Percentiles rank a stretch among this genome's conserved stretches.
phyloP scores from a whole-genome alignment of 2,329 filamentous ascomycete species.

The Tetracladium maxilliforme region DNA sequence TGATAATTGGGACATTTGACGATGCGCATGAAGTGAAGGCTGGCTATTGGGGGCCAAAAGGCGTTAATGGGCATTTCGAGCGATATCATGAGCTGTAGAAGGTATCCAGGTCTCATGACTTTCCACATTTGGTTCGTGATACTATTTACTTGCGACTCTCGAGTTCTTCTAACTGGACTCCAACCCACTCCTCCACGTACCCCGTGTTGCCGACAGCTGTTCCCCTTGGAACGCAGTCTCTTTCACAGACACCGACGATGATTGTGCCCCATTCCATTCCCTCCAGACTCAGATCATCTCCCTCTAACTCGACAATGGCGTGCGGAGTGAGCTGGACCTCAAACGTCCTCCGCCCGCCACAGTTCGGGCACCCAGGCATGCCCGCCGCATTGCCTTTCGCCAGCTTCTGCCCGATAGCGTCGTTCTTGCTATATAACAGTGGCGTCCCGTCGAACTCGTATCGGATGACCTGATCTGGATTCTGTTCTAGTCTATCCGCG shows the following conservation, averaged over 20 bases:
- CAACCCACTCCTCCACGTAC: slow-evolving; percentile 92
- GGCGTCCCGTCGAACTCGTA: slow-evolving; percentile 65
- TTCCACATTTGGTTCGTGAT: too few species aligned
- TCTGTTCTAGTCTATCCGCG: slow-evolving; percentile 62
- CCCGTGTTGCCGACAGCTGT: slow-evolving; percentile 48
- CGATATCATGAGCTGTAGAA: too few species aligned
- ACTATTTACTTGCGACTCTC: neutral
- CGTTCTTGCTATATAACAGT: slow-evolving; percentile 67
- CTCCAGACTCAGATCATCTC: slow-evolving; percentile 53
- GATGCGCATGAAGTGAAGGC: too few species aligned
- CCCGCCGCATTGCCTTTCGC: slow-evolving; percentile 16
- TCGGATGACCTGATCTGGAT: slow-evolving; percentile 68
- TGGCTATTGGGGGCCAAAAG: too few species aligned
- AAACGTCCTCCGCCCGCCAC: slow-evolving; percentile 63
- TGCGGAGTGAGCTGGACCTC: slow-evolving; percentile 89
- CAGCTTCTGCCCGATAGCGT: slow-evolving; percentile 57
- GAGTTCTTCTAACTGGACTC: slow-evolving; percentile 92
- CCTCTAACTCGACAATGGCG: slow-evolving; percentile 78
- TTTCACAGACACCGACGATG: slow-evolving; percentile 69
- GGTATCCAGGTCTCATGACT: too few species aligned
- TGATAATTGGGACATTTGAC: too few species aligned
- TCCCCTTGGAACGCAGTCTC: slow-evolving; percentile 54
- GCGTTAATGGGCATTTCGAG: too few species aligned
- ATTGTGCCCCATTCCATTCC: slow-evolving; percentile 99
- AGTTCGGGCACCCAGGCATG: slow-evolving; percentile 65